Evolutionary conservation across 495 filamentous ascomycete species (phyloP), one percentile per base, ranked within the genome.

Genomic region (Elaphomyces granulatus): DNA sequence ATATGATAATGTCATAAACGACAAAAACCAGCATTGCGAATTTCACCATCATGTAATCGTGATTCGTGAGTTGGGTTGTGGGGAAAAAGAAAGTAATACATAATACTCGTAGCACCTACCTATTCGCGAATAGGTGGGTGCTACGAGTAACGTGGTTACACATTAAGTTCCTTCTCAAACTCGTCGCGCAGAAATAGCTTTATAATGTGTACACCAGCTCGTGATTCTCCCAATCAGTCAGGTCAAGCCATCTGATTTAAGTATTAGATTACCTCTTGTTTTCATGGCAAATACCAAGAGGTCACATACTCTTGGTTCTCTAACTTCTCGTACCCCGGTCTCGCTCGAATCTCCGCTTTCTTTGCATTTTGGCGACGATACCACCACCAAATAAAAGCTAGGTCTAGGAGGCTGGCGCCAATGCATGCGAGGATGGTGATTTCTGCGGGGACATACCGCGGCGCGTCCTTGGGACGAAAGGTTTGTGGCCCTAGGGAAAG

Each of bases 381-480:
- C 63, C 76, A 81, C 53, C 64, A 65, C 47, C 70, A 72, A 28
- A 82, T 78, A 51, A 79, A 79, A 0, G 61, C 42, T 33, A 83
- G 48, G 40, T 77, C 68, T 3, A 70, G 21, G 3, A 80, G 42
- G 38, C 68, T 72, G 3, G 77, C 58, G 14, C 54, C 61, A 59
- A 66, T 72, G 51, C 78, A 80, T n/a, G 72, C 68, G 18, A 82
- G 68, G 42, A 83, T 77, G 2, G 71, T 74, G 39, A 82, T 75
- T 45, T 80, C 76, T 15, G 76, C 80, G 3, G 77, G 75, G 14
- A 77, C 66, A 47, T 83, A 85, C 21, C 66, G 59, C 10, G 75
- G 70, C 4, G 69, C 72, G 49, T 76, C 71, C 20, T 64, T 47
- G 0, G 71, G 67, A 9, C 71, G 59, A 57, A 78, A 79, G n/a